Percentiles rank a stretch among this genome's conserved stretches.
Evolutionary conservation across 2,329 filamentous ascomycete species (phyloP).

Genomic region (Hypoxylon sp.): DNA sequence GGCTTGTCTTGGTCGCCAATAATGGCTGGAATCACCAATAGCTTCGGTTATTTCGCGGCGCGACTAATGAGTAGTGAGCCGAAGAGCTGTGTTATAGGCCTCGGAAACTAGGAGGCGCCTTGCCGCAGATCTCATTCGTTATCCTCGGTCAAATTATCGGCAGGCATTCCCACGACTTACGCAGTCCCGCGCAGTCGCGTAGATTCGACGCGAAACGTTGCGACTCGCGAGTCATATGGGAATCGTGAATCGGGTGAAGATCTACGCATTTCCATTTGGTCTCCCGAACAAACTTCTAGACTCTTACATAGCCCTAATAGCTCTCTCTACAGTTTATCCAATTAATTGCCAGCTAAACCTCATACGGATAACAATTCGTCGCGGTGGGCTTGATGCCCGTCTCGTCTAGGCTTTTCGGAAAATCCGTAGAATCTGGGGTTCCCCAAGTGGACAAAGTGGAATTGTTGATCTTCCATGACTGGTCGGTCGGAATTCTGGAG

Average conservation of each 20-base stretch:
- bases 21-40: conserved; percentile 17
- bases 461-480: conserved; percentile 30
- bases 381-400: conserved; percentile 24
- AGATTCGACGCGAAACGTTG: conserved; percentile 31
- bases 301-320: conserved; percentile 5
- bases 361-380: conserved; percentile 24
- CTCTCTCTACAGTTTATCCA: conserved; percentile 15
- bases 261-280: conserved; percentile 21
- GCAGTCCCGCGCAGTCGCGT: conserved; percentile 30
- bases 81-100: conserved; percentile 21
- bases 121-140: conserved; percentile 25
- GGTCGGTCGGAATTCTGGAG: conserved; percentile 25
- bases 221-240: conserved; percentile 33
- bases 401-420: conserved; percentile 29
- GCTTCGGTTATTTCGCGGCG: conserved; percentile 38
- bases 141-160: conserved; percentile 34
- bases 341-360: conserved; percentile 27
- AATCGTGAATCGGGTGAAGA: conserved; percentile 37
- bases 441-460: conserved; percentile 15
- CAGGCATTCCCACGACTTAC: conserved; percentile 25
- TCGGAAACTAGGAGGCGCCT: conserved; percentile 13
- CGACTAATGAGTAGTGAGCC: conserved; percentile 27
- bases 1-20: conserved; percentile 28
- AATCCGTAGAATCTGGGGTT: conserved; percentile 36
- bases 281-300: conserved; percentile 23